Evolutionary conservation across 1,284 basidiomycete genomes (phyloP).

Genomic region (Irpex lacteus): DNA sequence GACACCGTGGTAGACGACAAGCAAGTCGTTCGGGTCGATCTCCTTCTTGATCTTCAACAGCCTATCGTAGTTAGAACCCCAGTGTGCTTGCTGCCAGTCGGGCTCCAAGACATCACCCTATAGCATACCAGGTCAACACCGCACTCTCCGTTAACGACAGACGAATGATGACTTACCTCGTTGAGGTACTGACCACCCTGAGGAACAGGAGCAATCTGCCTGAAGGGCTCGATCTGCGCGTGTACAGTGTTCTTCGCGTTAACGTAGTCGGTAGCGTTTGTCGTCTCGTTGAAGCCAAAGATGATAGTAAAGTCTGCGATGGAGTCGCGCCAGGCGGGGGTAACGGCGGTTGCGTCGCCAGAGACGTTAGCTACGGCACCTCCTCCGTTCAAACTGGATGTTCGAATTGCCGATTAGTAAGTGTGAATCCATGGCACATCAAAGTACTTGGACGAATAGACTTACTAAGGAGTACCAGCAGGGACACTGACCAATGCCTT

Average conservation of each 20-base stretch:
- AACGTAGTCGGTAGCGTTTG: neutral
- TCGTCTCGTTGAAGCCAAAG: neutral
- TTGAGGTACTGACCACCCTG: conserved; percentile 39
- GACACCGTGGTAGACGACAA: neutral
- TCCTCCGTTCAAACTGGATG: neutral
- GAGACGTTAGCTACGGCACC: neutral
- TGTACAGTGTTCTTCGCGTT: neutral
- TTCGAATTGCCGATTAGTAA: neutral
- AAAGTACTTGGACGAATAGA: neutral
- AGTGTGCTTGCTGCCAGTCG: conserved; percentile 49
- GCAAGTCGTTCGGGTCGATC: conserved; percentile 7
- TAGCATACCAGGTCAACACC: neutral
- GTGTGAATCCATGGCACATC: neutral
- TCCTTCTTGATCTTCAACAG: conserved; percentile 50
- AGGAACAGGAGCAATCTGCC: conserved; percentile 20
- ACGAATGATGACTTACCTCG: conserved; percentile 31
- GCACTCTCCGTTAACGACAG: neutral
- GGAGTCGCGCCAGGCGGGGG: neutral
- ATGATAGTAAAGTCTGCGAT: neutral
- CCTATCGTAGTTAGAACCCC: conserved; percentile 48
- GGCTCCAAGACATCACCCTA: conserved; percentile 55
- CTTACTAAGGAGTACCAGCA: neutral
- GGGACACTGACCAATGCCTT: neutral
- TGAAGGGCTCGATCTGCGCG: conserved; percentile 9
- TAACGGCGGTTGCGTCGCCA: neutral